Percentiles rank a stretch among this genome's conserved stretches.
These are phyloP conservation scores for Taxillus chinensis DNA, from an alignment of 164 flowering plant genomes.

Conservation along the genomic window DNA sequence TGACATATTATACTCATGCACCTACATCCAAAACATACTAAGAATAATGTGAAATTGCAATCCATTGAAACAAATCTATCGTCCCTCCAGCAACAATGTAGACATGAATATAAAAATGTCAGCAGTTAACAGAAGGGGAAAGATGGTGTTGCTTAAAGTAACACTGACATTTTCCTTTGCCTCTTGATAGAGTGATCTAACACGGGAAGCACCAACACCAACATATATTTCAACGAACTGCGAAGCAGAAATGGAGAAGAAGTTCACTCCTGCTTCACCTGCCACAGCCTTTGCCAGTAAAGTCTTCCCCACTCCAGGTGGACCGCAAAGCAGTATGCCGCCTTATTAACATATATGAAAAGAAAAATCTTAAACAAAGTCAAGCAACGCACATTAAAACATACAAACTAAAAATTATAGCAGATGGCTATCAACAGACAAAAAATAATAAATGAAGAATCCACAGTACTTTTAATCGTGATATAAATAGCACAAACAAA, in stretches of 20 bases:
- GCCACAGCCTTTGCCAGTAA: conserved; percentile 96
- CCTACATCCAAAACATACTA: not conserved
- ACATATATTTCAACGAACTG: conserved; percentile 99
- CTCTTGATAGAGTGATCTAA: conserved; percentile 89
- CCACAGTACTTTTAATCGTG: too few species aligned
- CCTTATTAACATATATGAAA: conserved; percentile 32
- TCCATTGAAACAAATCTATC: not conserved
- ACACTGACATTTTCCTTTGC: conserved; percentile 75
- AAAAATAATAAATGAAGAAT: too few species aligned
- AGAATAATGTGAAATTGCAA: not conserved
- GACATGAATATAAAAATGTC: not conserved
- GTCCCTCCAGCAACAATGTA: not conserved
- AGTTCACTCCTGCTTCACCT: conserved; percentile 97
- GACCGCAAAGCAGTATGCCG: conserved; percentile 96
- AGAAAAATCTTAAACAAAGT: not conserved
- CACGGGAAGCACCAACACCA: conserved; percentile 99
- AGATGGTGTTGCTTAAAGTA: conserved; percentile 1
- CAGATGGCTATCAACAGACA: not conserved
- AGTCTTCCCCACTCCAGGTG: conserved; percentile 98
- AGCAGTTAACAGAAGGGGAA: not conserved
- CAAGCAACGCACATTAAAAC: not conserved
- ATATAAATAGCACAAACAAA: too few species aligned
- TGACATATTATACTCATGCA: not conserved
- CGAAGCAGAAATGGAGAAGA: conserved; percentile 95
- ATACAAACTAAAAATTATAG: not conserved